Evolutionary conservation across 2,329 filamentous ascomycete species (phyloP), one percentile per base, ranked within the genome.

Genomic region (Ophiostoma perfectum): DNA sequence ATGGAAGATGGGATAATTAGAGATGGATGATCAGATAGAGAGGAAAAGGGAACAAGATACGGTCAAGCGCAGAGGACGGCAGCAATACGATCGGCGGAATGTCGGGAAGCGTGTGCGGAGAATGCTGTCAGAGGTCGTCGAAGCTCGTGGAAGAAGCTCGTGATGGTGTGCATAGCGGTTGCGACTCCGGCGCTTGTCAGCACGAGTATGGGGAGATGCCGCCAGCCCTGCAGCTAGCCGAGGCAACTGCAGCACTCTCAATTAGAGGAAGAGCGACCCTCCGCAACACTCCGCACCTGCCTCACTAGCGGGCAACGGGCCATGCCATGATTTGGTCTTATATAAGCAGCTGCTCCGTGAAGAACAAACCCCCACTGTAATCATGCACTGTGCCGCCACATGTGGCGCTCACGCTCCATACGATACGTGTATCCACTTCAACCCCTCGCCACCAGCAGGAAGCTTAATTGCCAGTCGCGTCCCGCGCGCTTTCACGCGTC

Each of bases 121-220:
- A 41, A 63, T 9, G 45, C 27, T 8, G 14, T 36, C 42, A 27
- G 27, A 27, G 27, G 65, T 44, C 44, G 45, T 68, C 69, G 69
- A 70, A 70, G 66, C 69, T 64, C 44, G 41, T 70, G 5, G 69
- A 70, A 66, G 69, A 70, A 66, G 69, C 69, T 68, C 66, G 69
- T 70, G 69, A 70, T 70, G 66, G 49, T 55, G 49, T 18, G 7
- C 18, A 55, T 18, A 42, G 45, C 47, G 27, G 11, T 38, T 39
- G 55, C 12, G 55, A 60, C 55, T 9, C 3, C 18, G 55, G 36
- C 36, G 27, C 11, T 18, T 63, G 38, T 63, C 38, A 64, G 14
- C 9, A 44, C 1, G 9, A 44, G 16, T 64, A 36, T 64, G 63
- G 63, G 62, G 63, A 36, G 42, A 36, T 55, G 49, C 12, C 49